Percentiles rank a stretch among this genome's conserved stretches.
phyloP scores from a whole-genome alignment of 1,284 basidiomycete genomes.

The Ceratobasidium sp. region DNA sequence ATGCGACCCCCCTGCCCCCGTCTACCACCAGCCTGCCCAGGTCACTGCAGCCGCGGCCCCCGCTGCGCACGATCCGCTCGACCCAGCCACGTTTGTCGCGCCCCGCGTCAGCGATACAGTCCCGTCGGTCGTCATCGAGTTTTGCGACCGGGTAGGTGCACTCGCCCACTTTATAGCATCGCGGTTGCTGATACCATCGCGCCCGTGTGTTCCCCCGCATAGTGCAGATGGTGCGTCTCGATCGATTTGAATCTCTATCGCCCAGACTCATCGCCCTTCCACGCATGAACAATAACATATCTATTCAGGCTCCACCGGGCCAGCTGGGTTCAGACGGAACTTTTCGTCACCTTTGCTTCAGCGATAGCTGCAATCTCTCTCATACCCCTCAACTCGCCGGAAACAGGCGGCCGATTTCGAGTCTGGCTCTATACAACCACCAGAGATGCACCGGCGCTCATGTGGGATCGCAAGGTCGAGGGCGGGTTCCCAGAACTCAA shows the following conservation, averaged over 20 bases:
- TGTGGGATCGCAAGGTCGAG: conserved; percentile 87
- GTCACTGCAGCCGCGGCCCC: background rate
- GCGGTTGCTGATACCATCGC: conserved; percentile 27
- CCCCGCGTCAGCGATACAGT: conserved; percentile 60
- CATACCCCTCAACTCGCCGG: conserved; percentile 76
- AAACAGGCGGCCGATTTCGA: conserved; percentile 86
- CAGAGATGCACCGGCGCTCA: conserved; percentile 51
- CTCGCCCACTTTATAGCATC: background rate
- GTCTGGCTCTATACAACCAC: conserved; percentile 72
- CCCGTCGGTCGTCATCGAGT: conserved; percentile 68
- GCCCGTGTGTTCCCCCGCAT: conserved; percentile 16
- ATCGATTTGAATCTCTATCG: conserved; percentile 10
- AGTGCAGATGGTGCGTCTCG: conserved; percentile 75
- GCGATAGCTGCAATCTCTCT: conserved; percentile 75
- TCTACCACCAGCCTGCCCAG: conserved; percentile 10
- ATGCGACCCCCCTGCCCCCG: conserved; percentile 13
- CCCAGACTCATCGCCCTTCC: background rate
- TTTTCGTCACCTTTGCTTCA: conserved; percentile 86
- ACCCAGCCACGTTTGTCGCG: conserved; percentile 65
- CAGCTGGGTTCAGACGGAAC: conserved; percentile 86
- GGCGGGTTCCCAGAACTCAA: conserved; percentile 91
- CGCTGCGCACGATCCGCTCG: conserved; percentile 48
- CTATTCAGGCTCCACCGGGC: conserved; percentile 84
- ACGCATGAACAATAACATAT: conserved; percentile 35
- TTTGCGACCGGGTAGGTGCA: conserved; percentile 79